Percentiles rank a stretch among this genome's conserved stretches.
Evolutionary conservation across 108 stramenopile species (phyloP).

Genomic region (Stephanodiscus minutulus): DNA sequence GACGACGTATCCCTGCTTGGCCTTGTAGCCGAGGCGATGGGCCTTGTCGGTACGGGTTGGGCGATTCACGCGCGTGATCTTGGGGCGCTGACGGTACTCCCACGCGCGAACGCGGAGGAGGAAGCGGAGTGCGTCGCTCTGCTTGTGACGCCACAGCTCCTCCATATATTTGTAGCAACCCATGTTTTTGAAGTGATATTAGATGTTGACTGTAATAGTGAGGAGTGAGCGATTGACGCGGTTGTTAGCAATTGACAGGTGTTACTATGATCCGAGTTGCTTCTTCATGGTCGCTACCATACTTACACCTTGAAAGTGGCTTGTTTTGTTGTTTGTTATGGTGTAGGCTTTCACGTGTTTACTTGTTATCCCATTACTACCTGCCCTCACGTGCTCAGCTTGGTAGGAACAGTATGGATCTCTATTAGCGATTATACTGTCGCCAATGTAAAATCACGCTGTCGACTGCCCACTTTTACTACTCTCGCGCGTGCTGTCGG

Average conservation of each 20-base stretch:
- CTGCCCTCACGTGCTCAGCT: background rate
- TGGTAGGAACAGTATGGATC: background rate
- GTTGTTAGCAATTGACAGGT: background rate
- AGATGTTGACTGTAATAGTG: background rate
- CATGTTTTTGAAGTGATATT: slow-evolving; percentile 63
- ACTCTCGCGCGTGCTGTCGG: background rate
- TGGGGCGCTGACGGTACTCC: slow-evolving; percentile 99
- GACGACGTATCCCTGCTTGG: slow-evolving; percentile 99
- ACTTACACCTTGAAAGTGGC: background rate
- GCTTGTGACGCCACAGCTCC: slow-evolving; percentile 99
- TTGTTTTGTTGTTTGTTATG: background rate
- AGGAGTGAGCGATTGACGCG: background rate
- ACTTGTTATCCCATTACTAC: slow-evolving; percentile 3
- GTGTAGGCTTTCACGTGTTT: background rate
- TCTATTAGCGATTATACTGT: background rate
- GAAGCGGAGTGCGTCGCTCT: slow-evolving; percentile 99
- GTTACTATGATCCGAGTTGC: background rate
- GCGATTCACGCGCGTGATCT: slow-evolving; percentile 87
- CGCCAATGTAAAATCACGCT: background rate
- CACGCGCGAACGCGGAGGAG: slow-evolving; percentile 99
- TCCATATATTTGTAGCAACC: slow-evolving; percentile 99
- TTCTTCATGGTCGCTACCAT: background rate
- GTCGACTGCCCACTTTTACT: background rate
- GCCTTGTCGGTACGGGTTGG: slow-evolving; percentile 99
- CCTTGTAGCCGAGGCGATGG: slow-evolving; percentile 99